phyloP scores from a whole-genome alignment of 2,329 filamentous ascomycete species.

The Hypoxylon sp. region DNA sequence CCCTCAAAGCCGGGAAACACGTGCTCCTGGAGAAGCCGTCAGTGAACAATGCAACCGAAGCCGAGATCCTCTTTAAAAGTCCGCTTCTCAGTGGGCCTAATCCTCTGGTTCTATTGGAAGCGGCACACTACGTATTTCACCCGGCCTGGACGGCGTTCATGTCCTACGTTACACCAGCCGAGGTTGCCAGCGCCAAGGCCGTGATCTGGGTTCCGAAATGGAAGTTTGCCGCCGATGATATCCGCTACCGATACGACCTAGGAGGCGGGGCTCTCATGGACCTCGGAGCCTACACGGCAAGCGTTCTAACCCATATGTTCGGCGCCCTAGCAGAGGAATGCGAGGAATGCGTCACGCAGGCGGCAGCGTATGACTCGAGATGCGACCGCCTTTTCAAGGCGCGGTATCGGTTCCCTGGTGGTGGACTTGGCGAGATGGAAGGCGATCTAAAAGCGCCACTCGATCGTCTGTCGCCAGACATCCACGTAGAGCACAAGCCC shows the following conservation, averaged over 20 bases:
- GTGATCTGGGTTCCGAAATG: constrained; percentile 51
- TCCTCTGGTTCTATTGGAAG: constrained; percentile 65
- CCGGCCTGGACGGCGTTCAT: constrained; percentile 62
- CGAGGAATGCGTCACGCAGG: constrained; percentile 46
- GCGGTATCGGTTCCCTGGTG: constrained; percentile 54
- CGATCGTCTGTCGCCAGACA: constrained; percentile 37
- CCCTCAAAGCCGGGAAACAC: constrained; percentile 65
- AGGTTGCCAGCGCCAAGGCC: constrained; percentile 55
- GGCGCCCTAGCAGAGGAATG: constrained; percentile 52
- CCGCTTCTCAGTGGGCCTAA: constrained; percentile 52
- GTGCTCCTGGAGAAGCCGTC: constrained; percentile 69
- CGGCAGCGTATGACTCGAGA: constrained; percentile 43
- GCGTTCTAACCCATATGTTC: constrained; percentile 53
- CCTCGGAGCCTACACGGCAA: constrained; percentile 54
- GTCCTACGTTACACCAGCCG: constrained; percentile 54
- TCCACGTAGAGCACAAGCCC: constrained; percentile 45
- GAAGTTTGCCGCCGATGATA: constrained; percentile 56
- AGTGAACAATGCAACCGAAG: constrained; percentile 61
- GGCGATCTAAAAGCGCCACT: constrained; percentile 48
- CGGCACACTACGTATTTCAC: constrained; percentile 65
- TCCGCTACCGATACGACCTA: constrained; percentile 59
- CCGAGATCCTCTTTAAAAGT: constrained; percentile 58
- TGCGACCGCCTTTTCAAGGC: constrained; percentile 51
- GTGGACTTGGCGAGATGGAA: constrained; percentile 51
- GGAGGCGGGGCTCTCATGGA: constrained; percentile 59